phyloP scores from a whole-genome alignment of 2,329 filamentous ascomycete species.

The Mycosphaerella sp. region DNA sequence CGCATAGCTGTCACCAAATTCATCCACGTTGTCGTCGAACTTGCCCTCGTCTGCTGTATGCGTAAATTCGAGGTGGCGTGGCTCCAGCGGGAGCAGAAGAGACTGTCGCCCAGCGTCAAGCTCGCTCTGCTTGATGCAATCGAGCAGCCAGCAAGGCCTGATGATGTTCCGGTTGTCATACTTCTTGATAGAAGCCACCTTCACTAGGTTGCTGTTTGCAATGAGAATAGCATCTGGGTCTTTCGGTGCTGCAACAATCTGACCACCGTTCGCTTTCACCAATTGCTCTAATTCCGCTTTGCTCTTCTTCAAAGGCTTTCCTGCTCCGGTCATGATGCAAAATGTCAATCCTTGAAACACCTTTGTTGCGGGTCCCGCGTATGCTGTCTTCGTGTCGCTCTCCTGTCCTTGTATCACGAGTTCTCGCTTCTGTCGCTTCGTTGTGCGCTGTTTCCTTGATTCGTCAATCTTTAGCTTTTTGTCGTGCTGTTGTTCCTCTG shows the following conservation, averaged over 20 bases:
- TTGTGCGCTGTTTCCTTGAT: slow-evolving; percentile 57
- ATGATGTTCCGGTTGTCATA: slow-evolving; percentile 65
- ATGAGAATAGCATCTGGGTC: slow-evolving; percentile 63
- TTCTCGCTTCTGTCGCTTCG: slow-evolving; percentile 56
- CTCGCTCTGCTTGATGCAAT: slow-evolving; percentile 63
- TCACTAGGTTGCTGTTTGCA: slow-evolving; percentile 72
- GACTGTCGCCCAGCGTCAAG: slow-evolving; percentile 42
- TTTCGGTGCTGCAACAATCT: slow-evolving; percentile 66
- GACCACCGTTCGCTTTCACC: slow-evolving; percentile 77
- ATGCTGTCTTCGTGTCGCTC: slow-evolving; percentile 44
- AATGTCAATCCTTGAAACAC: slow-evolving; percentile 74
- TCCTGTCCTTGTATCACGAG: slow-evolving; percentile 70
- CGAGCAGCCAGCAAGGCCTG: slow-evolving; percentile 72
- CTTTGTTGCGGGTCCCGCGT: slow-evolving; percentile 53
- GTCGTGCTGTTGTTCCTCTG: slow-evolving; percentile 64
- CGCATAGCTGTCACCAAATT: slow-evolving; percentile 76
- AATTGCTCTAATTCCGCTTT: slow-evolving; percentile 75
- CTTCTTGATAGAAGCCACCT: slow-evolving; percentile 77
- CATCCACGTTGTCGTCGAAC: slow-evolving; percentile 61
- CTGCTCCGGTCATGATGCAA: slow-evolving; percentile 70
- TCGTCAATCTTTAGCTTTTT: slow-evolving; percentile 69
- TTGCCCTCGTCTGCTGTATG: slow-evolving; percentile 50
- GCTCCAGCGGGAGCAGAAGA: slow-evolving; percentile 60
- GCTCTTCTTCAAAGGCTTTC: slow-evolving; percentile 62
- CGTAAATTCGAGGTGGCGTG: slow-evolving; percentile 66